phyloP scores from a whole-genome alignment of 1,284 basidiomycete species.

The Spongiforma sp. region DNA sequence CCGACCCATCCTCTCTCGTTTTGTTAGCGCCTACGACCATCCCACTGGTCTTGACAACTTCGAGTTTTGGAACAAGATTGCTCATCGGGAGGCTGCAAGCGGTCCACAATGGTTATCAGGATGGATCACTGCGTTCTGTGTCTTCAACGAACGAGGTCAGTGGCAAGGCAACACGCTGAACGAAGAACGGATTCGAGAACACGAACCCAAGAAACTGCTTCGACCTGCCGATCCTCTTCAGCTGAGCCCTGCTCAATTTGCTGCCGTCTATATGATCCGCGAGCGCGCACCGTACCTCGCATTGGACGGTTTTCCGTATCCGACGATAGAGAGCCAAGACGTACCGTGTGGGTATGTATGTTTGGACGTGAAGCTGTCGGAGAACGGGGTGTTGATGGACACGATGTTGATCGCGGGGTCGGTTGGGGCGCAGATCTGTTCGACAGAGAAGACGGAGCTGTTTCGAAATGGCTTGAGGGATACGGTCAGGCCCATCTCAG shows the following conservation, averaged over 20 bases:
- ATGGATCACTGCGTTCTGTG: slow-evolving; percentile 49
- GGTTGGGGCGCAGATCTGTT: slow-evolving; percentile 41
- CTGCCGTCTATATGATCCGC: slow-evolving; percentile 35
- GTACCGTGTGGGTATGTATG: slow-evolving; percentile 44
- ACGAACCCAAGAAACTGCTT: slow-evolving; percentile 38
- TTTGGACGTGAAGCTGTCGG: slow-evolving; percentile 44
- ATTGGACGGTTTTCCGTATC: slow-evolving; percentile 44
- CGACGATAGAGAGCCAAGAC: slow-evolving; percentile 33
- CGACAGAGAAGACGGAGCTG: slow-evolving; percentile 37
- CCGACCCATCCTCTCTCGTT: slow-evolving; percentile 43
- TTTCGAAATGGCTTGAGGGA: slow-evolving; percentile 36
- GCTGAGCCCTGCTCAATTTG: slow-evolving; percentile 33
- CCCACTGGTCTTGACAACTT: slow-evolving; percentile 34
- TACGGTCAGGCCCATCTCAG: slow-evolving; percentile 37
- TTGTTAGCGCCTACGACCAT: slow-evolving; percentile 43
- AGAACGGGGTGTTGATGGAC: slow-evolving; percentile 38
- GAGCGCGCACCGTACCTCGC: slow-evolving; percentile 31
- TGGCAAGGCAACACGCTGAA: slow-evolving; percentile 42
- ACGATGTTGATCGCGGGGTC: slow-evolving; percentile 47
- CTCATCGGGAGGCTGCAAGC: slow-evolving; percentile 29
- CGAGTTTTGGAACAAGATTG: slow-evolving; percentile 46
- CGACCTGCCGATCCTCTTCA: slow-evolving; percentile 36
- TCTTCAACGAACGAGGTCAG: slow-evolving; percentile 38
- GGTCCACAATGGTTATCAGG: slow-evolving; percentile 39
- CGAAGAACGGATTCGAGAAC: slow-evolving; percentile 34